These are phyloP conservation scores for Spiraea crenata DNA, from an alignment of 331 rosid species.

Conservation along the genomic window DNA sequence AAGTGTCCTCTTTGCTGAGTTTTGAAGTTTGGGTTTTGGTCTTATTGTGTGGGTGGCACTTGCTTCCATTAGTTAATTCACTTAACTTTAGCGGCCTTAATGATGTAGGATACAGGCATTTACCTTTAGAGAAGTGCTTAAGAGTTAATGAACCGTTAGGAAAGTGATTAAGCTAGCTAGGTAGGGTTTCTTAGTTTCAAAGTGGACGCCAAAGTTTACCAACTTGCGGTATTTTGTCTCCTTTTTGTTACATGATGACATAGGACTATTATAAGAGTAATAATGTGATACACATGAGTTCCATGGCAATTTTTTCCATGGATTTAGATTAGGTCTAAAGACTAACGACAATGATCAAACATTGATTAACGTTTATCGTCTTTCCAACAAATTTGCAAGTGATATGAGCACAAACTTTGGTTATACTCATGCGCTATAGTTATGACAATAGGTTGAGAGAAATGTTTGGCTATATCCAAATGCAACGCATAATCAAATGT, in stretches of 20 bases:
- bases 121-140: constrained; percentile 4
- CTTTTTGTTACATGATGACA: background rate
- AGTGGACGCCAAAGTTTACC: background rate
- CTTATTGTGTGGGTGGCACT: constrained; percentile 21
- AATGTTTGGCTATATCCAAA: too few species aligned
- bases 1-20: constrained; percentile 25
- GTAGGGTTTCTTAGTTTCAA: constrained; percentile 10
- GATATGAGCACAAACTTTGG: background rate
- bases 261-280: too few species aligned
- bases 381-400: background rate
- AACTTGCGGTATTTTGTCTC: background rate
- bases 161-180: background rate
- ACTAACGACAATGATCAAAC: background rate
- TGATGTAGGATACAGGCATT: background rate
- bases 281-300: too few species aligned
- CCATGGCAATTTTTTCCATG: too few species aligned
- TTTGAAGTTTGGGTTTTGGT: background rate
- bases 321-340: too few species aligned
- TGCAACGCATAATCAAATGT: too few species aligned
- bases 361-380: background rate
- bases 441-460: too few species aligned
- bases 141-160: background rate
- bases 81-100: constrained; percentile 39
- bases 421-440: background rate
- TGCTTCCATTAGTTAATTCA: constrained; percentile 25